Conservation (phyloP, 495 filamentous ascomycete genomes). For the Daldinia decipiens region DNA sequence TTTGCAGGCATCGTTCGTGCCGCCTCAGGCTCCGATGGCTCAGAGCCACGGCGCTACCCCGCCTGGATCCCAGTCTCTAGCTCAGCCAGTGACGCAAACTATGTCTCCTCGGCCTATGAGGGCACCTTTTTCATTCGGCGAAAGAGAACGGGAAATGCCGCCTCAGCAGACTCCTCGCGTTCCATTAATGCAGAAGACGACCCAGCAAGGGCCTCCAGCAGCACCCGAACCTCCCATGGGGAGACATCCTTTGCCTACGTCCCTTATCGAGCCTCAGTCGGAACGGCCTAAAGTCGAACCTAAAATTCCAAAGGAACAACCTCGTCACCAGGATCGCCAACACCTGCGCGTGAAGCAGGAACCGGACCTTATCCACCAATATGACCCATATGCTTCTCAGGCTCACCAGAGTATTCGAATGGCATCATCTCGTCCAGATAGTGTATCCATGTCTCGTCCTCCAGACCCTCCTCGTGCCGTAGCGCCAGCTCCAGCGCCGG, state of each 20-base stretch:
- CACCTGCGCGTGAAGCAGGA: constrained; percentile 58
- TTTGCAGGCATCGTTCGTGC: constrained; percentile 40
- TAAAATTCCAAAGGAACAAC: constrained; percentile 40
- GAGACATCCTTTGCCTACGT: constrained; percentile 45
- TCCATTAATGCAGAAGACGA: constrained; percentile 41
- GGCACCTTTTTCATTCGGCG: constrained; percentile 47
- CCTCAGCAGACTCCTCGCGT: constrained; percentile 40
- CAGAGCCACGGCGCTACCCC: constrained; percentile 42
- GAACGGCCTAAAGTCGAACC: constrained; percentile 46
- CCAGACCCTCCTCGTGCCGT: constrained; percentile 54
- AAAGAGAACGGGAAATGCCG: constrained; percentile 46
- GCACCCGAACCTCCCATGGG: constrained; percentile 39
- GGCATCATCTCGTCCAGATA: constrained; percentile 51
- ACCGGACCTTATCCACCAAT: constrained; percentile 51
- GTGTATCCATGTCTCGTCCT: constrained; percentile 53
- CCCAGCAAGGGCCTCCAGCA: constrained; percentile 36
- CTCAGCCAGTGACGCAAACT: constrained; percentile 47
- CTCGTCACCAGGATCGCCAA: constrained; percentile 45
- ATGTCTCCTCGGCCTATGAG: constrained; percentile 56
- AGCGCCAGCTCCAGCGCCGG: constrained; percentile 43
- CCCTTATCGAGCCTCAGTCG: constrained; percentile 41
- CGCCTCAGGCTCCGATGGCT: constrained; percentile 35
- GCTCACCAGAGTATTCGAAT: constrained; percentile 43
- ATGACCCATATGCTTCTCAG: constrained; percentile 47
- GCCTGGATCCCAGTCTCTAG: constrained; percentile 42